Base-by-base conservation (phyloP, 2,329 filamentous ascomycete species). In the Hymenoscyphus occultus region DNA sequence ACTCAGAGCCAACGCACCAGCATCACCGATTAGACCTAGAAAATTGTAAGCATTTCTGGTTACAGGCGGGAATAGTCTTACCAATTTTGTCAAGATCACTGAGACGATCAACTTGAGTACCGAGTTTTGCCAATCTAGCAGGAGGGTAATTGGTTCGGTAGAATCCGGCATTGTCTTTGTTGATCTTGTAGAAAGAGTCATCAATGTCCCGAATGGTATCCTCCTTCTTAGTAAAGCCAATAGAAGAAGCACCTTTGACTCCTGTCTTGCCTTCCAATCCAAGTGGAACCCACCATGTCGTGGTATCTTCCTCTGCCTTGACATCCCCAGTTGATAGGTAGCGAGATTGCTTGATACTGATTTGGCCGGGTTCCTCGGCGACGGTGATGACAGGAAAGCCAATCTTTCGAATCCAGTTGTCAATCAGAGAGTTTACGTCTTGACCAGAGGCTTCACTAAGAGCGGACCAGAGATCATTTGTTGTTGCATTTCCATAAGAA, bases 211-310 rank as follows among this genome's bases (percentile, higher is more conserved):
- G 83, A 64, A 98, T 85, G 13, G 87, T 93, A 63, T 92, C 88
- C 71, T 91, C 84, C 79, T 92, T 97, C 64, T 84, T 81, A 0
- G 88, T 90, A 56, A 99, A 81, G 61, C 91, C 88, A 45, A 89
- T 81, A 22, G 85, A 81, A 65, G 89, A 81, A 62, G 90, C 81
- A 7, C 84, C 86, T 40, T 86, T 80, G 39, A 88, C 80, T 28
- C 89, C 83, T 45, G 83, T 80, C 73, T 92, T 92, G 62, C 92
- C 90, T 76, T 93, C 90, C 35, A 99, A 82, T 14, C 90, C 90
- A 39, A 99, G 84, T 16, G 95, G 95, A 66, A 98, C 86, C 94
- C 95, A 99, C 95, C 95, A 99, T 22, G 87, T 88, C 2, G 93
- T 97, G 73, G 90, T 83, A 74, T 99, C 93, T 71, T 99, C 95